Percentiles rank a stretch among this genome's conserved stretches.
phyloP scores from a whole-genome alignment of 2,329 filamentous ascomycete genomes.

The Ceratocystis diversiconidia region DNA sequence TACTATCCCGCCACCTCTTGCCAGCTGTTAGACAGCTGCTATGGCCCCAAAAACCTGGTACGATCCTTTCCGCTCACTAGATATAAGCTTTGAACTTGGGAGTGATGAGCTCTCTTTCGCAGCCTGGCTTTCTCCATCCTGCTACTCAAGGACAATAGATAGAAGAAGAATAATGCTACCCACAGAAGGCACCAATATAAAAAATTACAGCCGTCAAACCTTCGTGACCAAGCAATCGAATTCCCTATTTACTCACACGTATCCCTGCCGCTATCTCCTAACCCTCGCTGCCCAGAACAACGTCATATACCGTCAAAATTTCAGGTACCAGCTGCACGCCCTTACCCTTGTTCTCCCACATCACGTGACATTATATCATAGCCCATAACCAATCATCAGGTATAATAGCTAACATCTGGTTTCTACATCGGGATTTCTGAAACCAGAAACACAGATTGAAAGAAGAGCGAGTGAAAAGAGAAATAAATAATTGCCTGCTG shows the following conservation, averaged over 20 bases:
- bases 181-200: no score
- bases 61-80: neutral
- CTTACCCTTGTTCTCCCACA: neutral
- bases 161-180: no score
- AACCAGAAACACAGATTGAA: neutral
- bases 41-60: neutral
- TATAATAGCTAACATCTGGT: neutral
- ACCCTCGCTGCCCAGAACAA: neutral
- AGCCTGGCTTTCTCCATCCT: no score
- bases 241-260: neutral
- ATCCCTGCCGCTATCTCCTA: neutral
- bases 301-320: neutral
- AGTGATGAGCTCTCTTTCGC: no score
- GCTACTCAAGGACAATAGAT: no score
- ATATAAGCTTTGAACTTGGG: neutral
- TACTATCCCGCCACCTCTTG: accelerated
- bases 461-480: neutral
- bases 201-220: no score
- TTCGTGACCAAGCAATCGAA: no score
- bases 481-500: neutral
- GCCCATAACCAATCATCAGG: neutral
- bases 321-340: constrained; percentile 3
- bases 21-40: neutral
- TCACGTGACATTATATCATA: neutral
- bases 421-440: neutral